phyloP scores from a whole-genome alignment of 352 stramenopile genomes.

The Sclerospora graminicola region DNA sequence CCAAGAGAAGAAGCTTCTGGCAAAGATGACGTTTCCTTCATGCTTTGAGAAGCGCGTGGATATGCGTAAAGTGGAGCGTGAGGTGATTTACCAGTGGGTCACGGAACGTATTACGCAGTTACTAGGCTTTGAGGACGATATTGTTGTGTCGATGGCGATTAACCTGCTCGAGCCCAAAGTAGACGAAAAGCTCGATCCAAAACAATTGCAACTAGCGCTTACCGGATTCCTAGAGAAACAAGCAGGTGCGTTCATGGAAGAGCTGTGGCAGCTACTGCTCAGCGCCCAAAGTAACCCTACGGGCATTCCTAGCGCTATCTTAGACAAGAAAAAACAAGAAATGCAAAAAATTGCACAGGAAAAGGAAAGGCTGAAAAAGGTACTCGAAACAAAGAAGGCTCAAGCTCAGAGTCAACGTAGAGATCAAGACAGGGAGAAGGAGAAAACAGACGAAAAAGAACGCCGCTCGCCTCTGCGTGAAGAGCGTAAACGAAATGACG shows the following conservation, averaged over 20 bases:
- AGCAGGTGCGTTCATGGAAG: conserved; percentile 68
- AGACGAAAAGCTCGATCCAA: conserved; percentile 66
- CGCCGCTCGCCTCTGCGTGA: not conserved
- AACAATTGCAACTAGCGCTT: conserved; percentile 81
- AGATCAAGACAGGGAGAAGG: not conserved
- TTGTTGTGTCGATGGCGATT: conserved; percentile 77
- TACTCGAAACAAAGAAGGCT: conserved; percentile 43
- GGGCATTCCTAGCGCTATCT: conserved; percentile 76
- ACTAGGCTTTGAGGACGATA: conserved; percentile 88
- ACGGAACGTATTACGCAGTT: conserved; percentile 77
- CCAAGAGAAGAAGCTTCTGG: conserved; percentile 85
- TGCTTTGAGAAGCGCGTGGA: conserved; percentile 78
- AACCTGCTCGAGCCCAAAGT: conserved; percentile 79
- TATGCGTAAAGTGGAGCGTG: conserved; percentile 84
- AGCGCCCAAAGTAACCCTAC: conserved; percentile 82
- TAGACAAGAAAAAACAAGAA: conserved; percentile 89
- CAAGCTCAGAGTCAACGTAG: conserved; percentile 4
- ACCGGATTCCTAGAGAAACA: conserved; percentile 90
- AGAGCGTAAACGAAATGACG: not conserved
- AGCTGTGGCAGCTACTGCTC: conserved; percentile 86
- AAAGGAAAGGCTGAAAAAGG: conserved; percentile 46
- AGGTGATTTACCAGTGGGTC: conserved; percentile 87
- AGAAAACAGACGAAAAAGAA: conserved; percentile 1
- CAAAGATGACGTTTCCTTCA: conserved; percentile 68
- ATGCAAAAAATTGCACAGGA: conserved; percentile 48